Evolutionary conservation across 1,139 yeast genomes (phyloP), one percentile per base, ranked within the genome.

Genomic region (Hyphopichia wangnamkhiaoensis): DNA sequence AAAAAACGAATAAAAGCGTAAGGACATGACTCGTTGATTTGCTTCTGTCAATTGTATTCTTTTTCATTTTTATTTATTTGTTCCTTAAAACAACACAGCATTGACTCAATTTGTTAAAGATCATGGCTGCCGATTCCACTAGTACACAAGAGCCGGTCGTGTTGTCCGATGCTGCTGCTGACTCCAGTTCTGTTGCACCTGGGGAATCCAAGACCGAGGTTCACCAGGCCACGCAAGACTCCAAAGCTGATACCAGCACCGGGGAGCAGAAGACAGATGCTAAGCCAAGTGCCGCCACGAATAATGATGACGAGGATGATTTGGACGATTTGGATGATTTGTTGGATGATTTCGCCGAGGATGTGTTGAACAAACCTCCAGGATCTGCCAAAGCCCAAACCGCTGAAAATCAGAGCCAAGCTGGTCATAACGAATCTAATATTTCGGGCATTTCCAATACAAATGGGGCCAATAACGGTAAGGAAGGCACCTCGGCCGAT

Each of bases 321-420:
- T 70, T 82, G 43, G 90, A 84, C 53, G 94, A 85, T 49, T 70
- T 85, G 49, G 94, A 84, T 49, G 91, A 83, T 50, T 71, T 82
- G 43, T 65, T 85, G 37, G 90, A 84, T 52, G 90, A 84, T 42
- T 84, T 84, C 59, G 91, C 89, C 32, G 88, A 84, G 43, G 90
- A 84, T 49, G 79, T 85, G 1, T 69, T 85, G 46, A 76, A 76
- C 48, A 72, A 79, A 50, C 84, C 89, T 1, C 84, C 85, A 0
- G 85, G 83, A 8, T 58, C 71, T 1, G 59, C 59, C 13, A 41
- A 48, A 5, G 41, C 40, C 17, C 44, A 36, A 18, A 21, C 43
- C 30, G 31, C 35, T 4, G 35, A 33, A n/a, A 33, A 24, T 25
- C 21, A 31, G 33, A n/a, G 37, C 21, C 37, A 50, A 45, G 43